A percentile compares a stretch with the other conserved stretches of the same genome.
Conservation (phyloP, 306 rosid genomes). For the Oemleria cerasiformis region DNA sequence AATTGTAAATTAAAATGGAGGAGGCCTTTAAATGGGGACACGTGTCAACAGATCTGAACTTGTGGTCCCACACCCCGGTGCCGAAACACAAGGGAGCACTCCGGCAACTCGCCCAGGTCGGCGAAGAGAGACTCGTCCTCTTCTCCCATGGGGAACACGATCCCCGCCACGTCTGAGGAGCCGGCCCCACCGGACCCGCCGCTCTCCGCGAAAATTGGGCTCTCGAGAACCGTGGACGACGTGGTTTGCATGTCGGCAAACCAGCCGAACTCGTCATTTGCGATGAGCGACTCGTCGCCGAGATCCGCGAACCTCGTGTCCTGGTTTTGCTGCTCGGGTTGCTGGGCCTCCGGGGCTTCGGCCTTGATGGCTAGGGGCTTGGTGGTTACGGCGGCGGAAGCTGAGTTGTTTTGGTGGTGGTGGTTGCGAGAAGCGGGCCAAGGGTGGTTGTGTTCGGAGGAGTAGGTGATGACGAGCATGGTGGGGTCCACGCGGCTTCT, state of each 20-base stretch:
- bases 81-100: slow-evolving; percentile 65
- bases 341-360: background rate
- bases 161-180: slow-evolving; percentile 36
- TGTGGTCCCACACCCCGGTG: slow-evolving; percentile 60
- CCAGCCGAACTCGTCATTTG: slow-evolving; percentile 63
- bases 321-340: slow-evolving; percentile 15
- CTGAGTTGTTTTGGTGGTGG: slow-evolving; percentile 27
- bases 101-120: slow-evolving; percentile 92
- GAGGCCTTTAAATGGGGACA: background rate
- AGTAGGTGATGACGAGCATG: slow-evolving; percentile 77
- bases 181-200: background rate
- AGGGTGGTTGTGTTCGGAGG: slow-evolving; percentile 86
- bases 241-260: slow-evolving; percentile 63
- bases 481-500: slow-evolving; percentile 82
- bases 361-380: slow-evolving; percentile 26
- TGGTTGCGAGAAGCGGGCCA: slow-evolving; percentile 68
- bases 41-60: slow-evolving; percentile 44
- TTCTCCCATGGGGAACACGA: slow-evolving; percentile 71
- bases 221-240: slow-evolving; percentile 51
- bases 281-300: slow-evolving; percentile 26
- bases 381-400: background rate
- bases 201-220: slow-evolving; percentile 48
- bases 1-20: background rate
- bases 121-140: slow-evolving; percentile 88
- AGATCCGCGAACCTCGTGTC: slow-evolving; percentile 36